phyloP scores from a whole-genome alignment of 306 rosid genomes.

The Quercus robur region DNA sequence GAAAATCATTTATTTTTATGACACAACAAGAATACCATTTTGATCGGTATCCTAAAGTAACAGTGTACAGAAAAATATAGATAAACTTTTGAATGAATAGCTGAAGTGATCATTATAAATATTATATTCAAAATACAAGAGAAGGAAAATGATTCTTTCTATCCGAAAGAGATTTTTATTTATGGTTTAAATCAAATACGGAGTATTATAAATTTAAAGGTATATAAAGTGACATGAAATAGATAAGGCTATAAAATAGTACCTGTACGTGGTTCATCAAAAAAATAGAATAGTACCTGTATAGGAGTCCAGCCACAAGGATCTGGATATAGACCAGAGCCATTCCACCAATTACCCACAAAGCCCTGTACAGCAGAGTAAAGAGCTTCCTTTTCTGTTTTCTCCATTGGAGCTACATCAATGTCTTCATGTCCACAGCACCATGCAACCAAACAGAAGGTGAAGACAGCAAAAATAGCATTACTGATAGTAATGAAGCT shows the following conservation, averaged over 20 bases:
- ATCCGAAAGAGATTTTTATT: no score
- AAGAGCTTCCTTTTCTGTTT: conserved; percentile 62
- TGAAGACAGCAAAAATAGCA: conserved; percentile 26
- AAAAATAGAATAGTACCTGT: conserved; percentile 48
- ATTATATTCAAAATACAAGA: conserved; percentile 7
- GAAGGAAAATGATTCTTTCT: neutral
- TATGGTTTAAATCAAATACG: no score
- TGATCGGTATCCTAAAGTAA: neutral
- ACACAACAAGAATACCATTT: neutral
- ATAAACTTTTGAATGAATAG: neutral
- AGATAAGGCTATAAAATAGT: no score
- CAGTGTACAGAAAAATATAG: neutral
- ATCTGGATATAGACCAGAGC: conserved; percentile 95
- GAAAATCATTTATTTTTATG: neutral
- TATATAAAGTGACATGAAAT: no score
- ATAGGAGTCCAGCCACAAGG: conserved; percentile 99
- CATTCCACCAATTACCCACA: conserved; percentile 93
- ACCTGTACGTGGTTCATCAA: no score
- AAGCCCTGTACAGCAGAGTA: conserved; percentile 85
- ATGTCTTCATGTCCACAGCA: conserved; percentile 46
- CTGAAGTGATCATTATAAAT: neutral
- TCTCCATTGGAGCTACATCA: conserved; percentile 75
- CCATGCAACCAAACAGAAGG: conserved; percentile 33
- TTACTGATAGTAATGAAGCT: neutral
- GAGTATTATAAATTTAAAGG: no score